Evolutionary conservation across 2,329 filamentous ascomycete species (phyloP).

Genomic region (Penicillium capsulatum): DNA sequence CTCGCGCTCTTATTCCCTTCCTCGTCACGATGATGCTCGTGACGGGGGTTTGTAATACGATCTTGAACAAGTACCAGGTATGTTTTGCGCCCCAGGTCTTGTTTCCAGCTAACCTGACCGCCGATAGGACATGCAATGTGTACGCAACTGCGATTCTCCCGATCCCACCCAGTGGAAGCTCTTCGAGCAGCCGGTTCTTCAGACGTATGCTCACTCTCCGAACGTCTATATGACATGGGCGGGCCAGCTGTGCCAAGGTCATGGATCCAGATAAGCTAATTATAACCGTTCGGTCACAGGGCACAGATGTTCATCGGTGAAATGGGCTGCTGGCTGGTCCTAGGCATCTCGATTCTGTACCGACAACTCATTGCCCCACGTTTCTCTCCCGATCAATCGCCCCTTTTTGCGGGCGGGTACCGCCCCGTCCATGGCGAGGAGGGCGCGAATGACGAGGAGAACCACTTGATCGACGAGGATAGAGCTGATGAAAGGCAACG

Average conservation of each 20-base stretch:
- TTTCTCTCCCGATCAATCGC: slow-evolving; percentile 36
- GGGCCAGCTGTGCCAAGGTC: background rate
- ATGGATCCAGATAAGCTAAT: background rate
- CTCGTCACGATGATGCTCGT: slow-evolving; percentile 94
- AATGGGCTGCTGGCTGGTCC: slow-evolving; percentile 90
- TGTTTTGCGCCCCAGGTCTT: slow-evolving; percentile 17
- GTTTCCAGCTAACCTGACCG: slow-evolving; percentile 7
- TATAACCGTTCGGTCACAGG: slow-evolving; percentile 26
- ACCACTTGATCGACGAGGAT: slow-evolving; percentile 42
- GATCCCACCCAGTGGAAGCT: slow-evolving; percentile 62
- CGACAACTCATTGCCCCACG: slow-evolving; percentile 49
- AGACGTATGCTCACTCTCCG: slow-evolving; percentile 56
- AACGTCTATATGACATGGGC: background rate
- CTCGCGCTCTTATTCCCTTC: slow-evolving; percentile 69
- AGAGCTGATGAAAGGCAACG: slow-evolving; percentile 40
- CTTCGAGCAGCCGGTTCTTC: slow-evolving; percentile 94
- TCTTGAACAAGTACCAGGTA: slow-evolving; percentile 95
- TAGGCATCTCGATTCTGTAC: slow-evolving; percentile 66
- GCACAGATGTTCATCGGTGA: slow-evolving; percentile 98
- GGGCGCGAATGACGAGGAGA: slow-evolving; percentile 45
- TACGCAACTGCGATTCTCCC: slow-evolving; percentile 74
- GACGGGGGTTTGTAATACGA: slow-evolving; percentile 93
- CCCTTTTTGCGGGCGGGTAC: slow-evolving; percentile 57
- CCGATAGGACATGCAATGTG: slow-evolving; percentile 83
- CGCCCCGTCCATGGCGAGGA: slow-evolving; percentile 56